These are phyloP conservation scores for Suillus subluteus DNA, from an alignment of 768 basidiomycete species.

Conservation along the genomic window DNA sequence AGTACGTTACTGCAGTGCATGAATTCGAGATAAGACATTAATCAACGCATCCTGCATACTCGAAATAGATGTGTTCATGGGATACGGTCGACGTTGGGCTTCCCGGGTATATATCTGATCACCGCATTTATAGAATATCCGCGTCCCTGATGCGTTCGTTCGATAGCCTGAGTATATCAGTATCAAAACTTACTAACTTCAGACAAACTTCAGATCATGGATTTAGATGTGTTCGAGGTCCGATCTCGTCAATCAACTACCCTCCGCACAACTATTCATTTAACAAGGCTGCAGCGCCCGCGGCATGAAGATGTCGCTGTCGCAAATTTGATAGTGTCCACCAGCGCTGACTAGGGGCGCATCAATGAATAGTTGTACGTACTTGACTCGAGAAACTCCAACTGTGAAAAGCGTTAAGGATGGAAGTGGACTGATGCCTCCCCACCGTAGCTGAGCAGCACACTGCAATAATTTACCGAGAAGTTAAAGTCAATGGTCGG, in stretches of 20 bases:
- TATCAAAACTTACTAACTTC: neutral
- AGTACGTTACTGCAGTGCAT: too few relatives aligned
- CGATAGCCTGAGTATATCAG: too few relatives aligned
- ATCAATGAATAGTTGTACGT: neutral
- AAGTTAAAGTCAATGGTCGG: neutral
- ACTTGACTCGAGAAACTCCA: neutral
- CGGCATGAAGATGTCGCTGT: too few relatives aligned
- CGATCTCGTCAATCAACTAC: neutral
- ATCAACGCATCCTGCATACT: neutral
- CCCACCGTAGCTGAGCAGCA: too few relatives aligned
- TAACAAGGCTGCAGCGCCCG: neutral
- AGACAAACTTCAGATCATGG: neutral
- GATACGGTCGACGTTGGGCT: neutral
- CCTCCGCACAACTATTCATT: neutral
- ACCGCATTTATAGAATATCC: too few relatives aligned
- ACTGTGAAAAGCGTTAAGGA: too few relatives aligned
- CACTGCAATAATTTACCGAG: neutral
- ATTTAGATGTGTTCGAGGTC: neutral
- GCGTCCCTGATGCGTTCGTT: neutral
- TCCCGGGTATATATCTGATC: neutral
- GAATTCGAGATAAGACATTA: too few relatives aligned
- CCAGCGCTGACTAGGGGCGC: neutral
- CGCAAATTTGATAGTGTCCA: neutral
- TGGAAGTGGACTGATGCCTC: neutral
- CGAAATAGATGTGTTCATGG: neutral